Percentiles rank a stretch among this genome's conserved stretches.
These are phyloP conservation scores for Canavalia gladiata DNA, from an alignment of 306 rosid genomes.

Conservation along the genomic window DNA sequence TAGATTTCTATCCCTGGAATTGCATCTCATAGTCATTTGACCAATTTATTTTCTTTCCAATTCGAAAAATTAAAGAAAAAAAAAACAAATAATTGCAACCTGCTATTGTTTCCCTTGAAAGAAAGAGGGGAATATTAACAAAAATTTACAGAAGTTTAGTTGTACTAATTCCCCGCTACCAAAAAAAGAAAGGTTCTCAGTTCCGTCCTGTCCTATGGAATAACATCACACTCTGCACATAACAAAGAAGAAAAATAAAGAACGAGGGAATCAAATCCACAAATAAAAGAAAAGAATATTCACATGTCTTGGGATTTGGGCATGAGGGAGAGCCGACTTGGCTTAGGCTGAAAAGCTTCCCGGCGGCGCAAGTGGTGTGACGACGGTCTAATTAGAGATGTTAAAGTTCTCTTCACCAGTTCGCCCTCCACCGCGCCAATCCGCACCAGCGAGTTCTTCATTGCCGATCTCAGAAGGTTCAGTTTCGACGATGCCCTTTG, in stretches of 20 bases:
- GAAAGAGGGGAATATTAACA: too few species aligned
- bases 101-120: too few species aligned
- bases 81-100: too few species aligned
- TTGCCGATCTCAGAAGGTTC: constrained; percentile 67
- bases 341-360: constrained; percentile 62
- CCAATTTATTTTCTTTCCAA: too few species aligned
- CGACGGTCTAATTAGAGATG: constrained; percentile 62
- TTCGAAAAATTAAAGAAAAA: too few species aligned
- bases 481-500: constrained; percentile 47
- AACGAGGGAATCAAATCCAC: not conserved
- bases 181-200: not conserved
- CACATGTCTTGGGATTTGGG: constrained; percentile 44
- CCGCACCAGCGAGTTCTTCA: constrained; percentile 74
- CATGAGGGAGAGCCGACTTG: constrained; percentile 67
- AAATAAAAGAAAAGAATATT: not conserved
- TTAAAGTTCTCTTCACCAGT: constrained; percentile 56
- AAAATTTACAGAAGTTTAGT: too few species aligned
- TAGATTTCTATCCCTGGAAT: too few species aligned
- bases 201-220: too few species aligned
- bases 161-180: not conserved
- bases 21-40: too few species aligned
- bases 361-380: constrained; percentile 69
- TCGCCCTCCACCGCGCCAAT: constrained; percentile 77
- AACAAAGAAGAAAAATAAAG: not conserved
- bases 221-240: not conserved